Evolutionary conservation across 169 alveolate species (phyloP).

Genomic region (Plasmodium coatneyi): DNA sequence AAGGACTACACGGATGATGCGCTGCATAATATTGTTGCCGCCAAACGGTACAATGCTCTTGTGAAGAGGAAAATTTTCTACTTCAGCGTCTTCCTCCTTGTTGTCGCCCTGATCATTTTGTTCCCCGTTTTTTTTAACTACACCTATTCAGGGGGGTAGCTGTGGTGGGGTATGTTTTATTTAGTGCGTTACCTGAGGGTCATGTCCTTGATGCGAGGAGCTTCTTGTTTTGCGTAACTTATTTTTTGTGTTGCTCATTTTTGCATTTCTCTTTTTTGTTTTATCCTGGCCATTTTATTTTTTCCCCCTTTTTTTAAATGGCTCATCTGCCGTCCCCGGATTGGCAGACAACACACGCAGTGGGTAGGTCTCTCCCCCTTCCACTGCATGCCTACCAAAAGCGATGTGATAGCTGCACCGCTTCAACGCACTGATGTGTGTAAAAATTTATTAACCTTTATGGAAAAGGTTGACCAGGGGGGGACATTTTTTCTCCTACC

Average conservation of each 20-base stretch:
- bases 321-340: background rate
- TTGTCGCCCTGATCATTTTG: constrained; percentile 37
- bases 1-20: constrained; percentile 64
- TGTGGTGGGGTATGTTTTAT: no score
- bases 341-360: background rate
- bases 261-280: background rate
- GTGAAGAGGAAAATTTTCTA: constrained; percentile 21
- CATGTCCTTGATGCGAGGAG: background rate
- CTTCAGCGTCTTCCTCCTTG: constrained; percentile 49
- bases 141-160: background rate
- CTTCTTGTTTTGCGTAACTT: background rate
- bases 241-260: background rate
- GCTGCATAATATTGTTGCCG: constrained; percentile 23
- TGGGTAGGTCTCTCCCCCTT: background rate
- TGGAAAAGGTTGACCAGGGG: background rate
- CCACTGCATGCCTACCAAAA: background rate
- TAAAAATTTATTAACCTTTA: background rate
- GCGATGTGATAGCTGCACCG: background rate
- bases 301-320: background rate
- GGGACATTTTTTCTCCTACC: background rate
- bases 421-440: background rate
- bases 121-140: constrained; percentile 46
- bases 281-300: background rate
- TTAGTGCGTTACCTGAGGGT: background rate
- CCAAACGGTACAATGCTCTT: constrained; percentile 30